A percentile compares a stretch with the other conserved stretches of the same genome.
Conservation (phyloP, 257 asterid species). For the Solanum pennellii region DNA sequence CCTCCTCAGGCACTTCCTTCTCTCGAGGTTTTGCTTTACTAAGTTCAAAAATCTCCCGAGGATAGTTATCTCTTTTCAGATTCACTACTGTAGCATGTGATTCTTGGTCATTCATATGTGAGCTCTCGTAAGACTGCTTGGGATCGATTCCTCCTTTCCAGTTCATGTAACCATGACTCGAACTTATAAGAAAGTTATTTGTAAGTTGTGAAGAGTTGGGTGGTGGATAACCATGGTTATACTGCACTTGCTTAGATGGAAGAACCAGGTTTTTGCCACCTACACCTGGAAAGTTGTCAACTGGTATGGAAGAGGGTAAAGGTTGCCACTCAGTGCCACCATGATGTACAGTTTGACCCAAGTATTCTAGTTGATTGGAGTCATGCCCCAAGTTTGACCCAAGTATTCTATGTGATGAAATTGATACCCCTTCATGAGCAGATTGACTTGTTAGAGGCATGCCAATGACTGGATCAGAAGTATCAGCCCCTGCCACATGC, state of each 20-base stretch:
- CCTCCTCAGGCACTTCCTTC: slow-evolving; percentile 27
- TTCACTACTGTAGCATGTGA: slow-evolving; percentile 17
- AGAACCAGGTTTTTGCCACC: slow-evolving; percentile 15
- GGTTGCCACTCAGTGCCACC: slow-evolving; percentile 42
- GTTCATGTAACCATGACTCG: slow-evolving; percentile 22
- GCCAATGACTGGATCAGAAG: slow-evolving; percentile 19
- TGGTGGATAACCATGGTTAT: slow-evolving; percentile 28
- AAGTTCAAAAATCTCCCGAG: slow-evolving; percentile 26
- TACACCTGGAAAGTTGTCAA: slow-evolving; percentile 13
- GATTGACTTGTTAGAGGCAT: slow-evolving; percentile 24
- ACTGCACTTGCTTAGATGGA: slow-evolving; percentile 1
- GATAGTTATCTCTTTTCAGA: slow-evolving; percentile 19
- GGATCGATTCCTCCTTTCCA: slow-evolving; percentile 14
- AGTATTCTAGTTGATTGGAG: slow-evolving; percentile 30
- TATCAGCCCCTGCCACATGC: not conserved
- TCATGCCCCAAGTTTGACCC: slow-evolving; percentile 11
- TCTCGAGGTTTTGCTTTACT: slow-evolving; percentile 25
- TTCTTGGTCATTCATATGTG: slow-evolving; percentile 19
- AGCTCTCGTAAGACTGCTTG: slow-evolving; percentile 21
- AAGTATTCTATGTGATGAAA: slow-evolving; percentile 25
- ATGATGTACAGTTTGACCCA: slow-evolving; percentile 15
- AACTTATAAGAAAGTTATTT: slow-evolving; percentile 23
- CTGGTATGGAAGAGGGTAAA: slow-evolving; percentile 19
- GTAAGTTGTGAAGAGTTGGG: slow-evolving; percentile 22
- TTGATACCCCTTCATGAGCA: slow-evolving; percentile 28